Conservation (phyloP, 257 asterid species). For the Solanum habrochaites region DNA sequence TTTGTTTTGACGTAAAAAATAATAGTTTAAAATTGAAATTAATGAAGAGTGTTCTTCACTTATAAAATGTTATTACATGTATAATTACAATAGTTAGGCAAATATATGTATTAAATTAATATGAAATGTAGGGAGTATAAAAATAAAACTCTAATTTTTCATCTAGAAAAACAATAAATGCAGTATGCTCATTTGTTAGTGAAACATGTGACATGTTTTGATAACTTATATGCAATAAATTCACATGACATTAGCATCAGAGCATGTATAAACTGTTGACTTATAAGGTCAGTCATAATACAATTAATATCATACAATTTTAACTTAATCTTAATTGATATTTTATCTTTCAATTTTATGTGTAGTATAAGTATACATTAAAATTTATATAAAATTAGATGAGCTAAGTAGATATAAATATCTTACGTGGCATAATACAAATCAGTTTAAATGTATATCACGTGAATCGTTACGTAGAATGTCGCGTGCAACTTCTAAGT, state of each 20-base stretch:
- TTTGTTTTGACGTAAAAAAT: neutral
- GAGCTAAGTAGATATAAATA: neutral
- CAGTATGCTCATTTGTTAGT: neutral
- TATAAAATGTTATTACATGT: too few species aligned
- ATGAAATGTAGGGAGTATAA: too few species aligned
- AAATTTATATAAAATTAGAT: too few species aligned
- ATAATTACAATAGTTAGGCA: too few species aligned
- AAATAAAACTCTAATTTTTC: neutral
- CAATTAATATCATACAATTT: too few species aligned
- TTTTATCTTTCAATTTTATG: too few species aligned
- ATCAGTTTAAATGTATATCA: neutral
- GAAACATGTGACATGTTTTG: neutral
- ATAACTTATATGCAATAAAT: neutral
- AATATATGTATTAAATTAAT: too few species aligned
- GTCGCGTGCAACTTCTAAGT: too few species aligned
- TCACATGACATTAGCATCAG: neutral
- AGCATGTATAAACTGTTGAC: neutral
- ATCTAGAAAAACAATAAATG: neutral
- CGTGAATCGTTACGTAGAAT: neutral
- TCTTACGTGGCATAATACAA: neutral
- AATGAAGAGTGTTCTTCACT: neutral
- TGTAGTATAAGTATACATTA: too few species aligned
- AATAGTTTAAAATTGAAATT: neutral
- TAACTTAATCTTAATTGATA: too few species aligned
- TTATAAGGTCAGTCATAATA: neutral